Evolutionary conservation across 2,329 filamentous ascomycete genomes (phyloP).

Genomic region (Ophiostoma tasmaniense): DNA sequence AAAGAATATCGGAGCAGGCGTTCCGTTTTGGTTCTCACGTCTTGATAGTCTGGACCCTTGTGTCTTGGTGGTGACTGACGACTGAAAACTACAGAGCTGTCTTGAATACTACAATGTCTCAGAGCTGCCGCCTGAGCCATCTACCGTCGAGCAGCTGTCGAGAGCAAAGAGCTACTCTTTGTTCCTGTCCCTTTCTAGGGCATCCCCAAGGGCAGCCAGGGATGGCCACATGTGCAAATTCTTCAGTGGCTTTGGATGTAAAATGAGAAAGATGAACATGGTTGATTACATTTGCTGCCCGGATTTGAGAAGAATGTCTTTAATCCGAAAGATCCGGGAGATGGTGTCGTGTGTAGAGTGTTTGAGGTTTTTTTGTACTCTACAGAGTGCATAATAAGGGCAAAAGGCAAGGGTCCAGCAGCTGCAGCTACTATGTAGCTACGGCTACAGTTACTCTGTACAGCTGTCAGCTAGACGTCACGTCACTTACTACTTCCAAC

Average conservation of each 20-base stretch:
- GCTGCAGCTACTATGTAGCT: too few relatives aligned
- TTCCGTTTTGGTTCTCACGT: neutral
- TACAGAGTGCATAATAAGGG: too few relatives aligned
- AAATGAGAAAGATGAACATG: too few relatives aligned
- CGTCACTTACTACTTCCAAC: neutral
- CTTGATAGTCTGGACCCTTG: neutral
- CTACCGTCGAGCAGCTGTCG: neutral
- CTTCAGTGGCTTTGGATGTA: neutral
- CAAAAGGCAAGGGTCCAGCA: neutral
- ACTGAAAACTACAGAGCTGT: too few relatives aligned
- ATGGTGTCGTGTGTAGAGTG: too few relatives aligned
- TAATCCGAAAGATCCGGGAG: neutral
- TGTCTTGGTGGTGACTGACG: too few relatives aligned
- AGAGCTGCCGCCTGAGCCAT: neutral
- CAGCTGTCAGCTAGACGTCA: too few relatives aligned
- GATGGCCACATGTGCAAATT: neutral
- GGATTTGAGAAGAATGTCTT: neutral
- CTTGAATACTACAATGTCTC: too few relatives aligned
- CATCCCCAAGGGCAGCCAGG: neutral
- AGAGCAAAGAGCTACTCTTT: neutral
- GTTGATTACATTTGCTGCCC: too few relatives aligned
- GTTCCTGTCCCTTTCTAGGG: neutral
- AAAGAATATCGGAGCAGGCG: neutral
- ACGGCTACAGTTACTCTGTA: too few relatives aligned
- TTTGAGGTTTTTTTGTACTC: too few relatives aligned